Percentiles rank a stretch among this genome's conserved stretches.
These are phyloP conservation scores for Epichloe glyceriae DNA, from an alignment of 2,329 filamentous ascomycete species.

Conservation along the genomic window DNA sequence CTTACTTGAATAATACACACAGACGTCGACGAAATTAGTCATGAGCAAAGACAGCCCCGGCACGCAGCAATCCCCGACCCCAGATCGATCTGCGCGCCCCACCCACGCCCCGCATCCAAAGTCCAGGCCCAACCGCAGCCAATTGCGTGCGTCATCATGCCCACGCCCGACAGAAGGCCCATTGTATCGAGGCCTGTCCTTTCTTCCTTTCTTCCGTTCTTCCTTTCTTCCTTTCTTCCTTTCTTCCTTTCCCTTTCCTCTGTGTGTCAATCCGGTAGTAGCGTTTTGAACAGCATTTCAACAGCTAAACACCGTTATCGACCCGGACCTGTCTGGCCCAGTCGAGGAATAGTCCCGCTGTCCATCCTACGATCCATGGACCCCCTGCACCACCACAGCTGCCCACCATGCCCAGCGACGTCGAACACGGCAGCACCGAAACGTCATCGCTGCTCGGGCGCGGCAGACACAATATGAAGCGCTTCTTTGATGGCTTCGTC, in stretches of 20 bases:
- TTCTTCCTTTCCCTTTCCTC: neutral
- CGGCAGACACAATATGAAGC: conserved; percentile 33
- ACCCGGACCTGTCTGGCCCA: too few relatives aligned
- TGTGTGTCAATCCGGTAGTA: too few relatives aligned
- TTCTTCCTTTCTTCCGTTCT: neutral
- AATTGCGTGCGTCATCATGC: neutral
- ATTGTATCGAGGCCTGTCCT: too few relatives aligned
- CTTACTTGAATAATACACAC: neutral
- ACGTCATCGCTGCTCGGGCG: conserved; percentile 30
- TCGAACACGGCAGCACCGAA: conserved; percentile 12
- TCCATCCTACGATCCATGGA: too few relatives aligned
- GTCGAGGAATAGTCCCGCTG: too few relatives aligned
- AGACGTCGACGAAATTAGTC: neutral
- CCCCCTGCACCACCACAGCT: too few relatives aligned
- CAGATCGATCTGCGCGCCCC: neutral
- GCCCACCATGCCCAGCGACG: conserved; percentile 3
- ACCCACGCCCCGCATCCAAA: too few relatives aligned
- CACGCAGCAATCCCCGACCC: neutral
- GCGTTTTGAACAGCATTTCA: too few relatives aligned
- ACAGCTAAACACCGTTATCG: too few relatives aligned
- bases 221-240: too few relatives aligned
- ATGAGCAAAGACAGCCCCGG: too few relatives aligned
- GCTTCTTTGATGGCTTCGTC: conserved; percentile 49
- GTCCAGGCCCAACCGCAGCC: neutral
- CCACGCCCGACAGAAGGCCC: neutral